phyloP scores from a whole-genome alignment of 768 basidiomycete genomes.

The Pholiota molesta region DNA sequence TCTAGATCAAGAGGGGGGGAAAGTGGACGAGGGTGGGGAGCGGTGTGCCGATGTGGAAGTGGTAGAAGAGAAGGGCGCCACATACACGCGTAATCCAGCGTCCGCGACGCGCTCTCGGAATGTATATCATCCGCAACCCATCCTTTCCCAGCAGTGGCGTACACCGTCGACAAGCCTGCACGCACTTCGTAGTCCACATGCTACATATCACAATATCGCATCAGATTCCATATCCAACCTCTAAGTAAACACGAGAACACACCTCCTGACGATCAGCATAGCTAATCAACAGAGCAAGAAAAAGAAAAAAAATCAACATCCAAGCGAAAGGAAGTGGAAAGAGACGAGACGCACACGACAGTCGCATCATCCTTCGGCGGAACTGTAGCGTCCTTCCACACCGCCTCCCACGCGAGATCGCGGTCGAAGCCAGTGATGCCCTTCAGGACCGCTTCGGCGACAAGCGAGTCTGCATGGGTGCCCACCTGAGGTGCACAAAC shows the following conservation, averaged over 20 bases:
- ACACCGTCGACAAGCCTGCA: constrained; percentile 75
- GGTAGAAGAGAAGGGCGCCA: constrained; percentile 1
- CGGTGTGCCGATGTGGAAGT: neutral
- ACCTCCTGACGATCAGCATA: constrained; percentile 79
- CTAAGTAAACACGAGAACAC: constrained; percentile 7
- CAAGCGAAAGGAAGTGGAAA: neutral
- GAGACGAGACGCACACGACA: constrained; percentile 41
- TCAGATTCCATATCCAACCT: neutral
- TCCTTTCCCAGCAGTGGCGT: constrained; percentile 52
- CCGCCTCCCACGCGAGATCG: constrained; percentile 71
- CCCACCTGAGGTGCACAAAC: constrained; percentile 52
- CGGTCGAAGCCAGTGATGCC: constrained; percentile 65
- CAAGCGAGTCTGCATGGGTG: constrained; percentile 79
- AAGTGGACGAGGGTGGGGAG: too few species aligned
- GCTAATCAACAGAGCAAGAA: constrained; percentile 30
- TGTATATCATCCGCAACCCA: constrained; percentile 83
- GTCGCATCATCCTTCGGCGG: constrained; percentile 59
- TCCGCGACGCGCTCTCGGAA: constrained; percentile 78
- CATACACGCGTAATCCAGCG: constrained; percentile 78
- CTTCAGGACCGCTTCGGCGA: constrained; percentile 73
- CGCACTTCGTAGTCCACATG: constrained; percentile 80
- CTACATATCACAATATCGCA: constrained; percentile 32
- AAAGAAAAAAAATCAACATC: neutral
- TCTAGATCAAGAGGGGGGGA: neutral
- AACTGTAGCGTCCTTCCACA: constrained; percentile 72